A percentile compares a stretch with the other conserved stretches of the same genome.
Conservation (phyloP, 441 rosid genomes). For the Erysimum cheiri region DNA sequence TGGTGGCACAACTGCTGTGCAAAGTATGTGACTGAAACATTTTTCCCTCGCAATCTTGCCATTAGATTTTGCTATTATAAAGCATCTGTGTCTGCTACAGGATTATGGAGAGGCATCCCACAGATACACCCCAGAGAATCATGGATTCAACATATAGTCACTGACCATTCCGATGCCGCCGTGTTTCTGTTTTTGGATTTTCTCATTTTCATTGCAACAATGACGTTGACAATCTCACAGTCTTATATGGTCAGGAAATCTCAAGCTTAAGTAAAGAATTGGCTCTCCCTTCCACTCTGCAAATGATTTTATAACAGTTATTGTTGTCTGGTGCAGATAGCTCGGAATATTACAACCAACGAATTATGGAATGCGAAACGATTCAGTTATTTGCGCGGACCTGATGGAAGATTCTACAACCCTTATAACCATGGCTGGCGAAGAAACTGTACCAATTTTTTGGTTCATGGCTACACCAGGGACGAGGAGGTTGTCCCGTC, state of each 20-base stretch:
- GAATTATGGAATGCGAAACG: conserved; percentile 76
- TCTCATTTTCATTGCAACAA: conserved; percentile 58
- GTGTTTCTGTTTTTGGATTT: conserved; percentile 70
- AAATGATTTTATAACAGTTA: conserved; percentile 18
- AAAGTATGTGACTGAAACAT: conserved; percentile 58
- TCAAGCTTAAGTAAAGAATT: conserved; percentile 12
- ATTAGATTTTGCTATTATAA: background rate
- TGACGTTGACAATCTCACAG: conserved; percentile 66
- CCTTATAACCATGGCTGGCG: conserved; percentile 92
- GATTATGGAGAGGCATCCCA: conserved; percentile 61
- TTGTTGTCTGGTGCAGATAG: conserved; percentile 61
- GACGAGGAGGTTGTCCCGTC: conserved; percentile 82
- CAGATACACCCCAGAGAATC: conserved; percentile 49
- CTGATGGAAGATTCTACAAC: conserved; percentile 79
- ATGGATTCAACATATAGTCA: conserved; percentile 61
- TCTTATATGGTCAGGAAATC: conserved; percentile 67
- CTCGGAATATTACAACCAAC: conserved; percentile 88
- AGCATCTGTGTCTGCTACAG: conserved; percentile 51
- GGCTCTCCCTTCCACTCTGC: conserved; percentile 8
- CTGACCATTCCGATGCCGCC: conserved; percentile 66
- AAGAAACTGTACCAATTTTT: conserved; percentile 86
- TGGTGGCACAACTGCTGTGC: conserved; percentile 61
- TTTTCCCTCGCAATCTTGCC: background rate
- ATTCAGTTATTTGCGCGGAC: conserved; percentile 72
- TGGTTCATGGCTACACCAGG: conserved; percentile 68